A percentile compares a stretch with the other conserved stretches of the same genome.
phyloP scores from a whole-genome alignment of 1,284 basidiomycete species.

The Ganoderma multipileum region DNA sequence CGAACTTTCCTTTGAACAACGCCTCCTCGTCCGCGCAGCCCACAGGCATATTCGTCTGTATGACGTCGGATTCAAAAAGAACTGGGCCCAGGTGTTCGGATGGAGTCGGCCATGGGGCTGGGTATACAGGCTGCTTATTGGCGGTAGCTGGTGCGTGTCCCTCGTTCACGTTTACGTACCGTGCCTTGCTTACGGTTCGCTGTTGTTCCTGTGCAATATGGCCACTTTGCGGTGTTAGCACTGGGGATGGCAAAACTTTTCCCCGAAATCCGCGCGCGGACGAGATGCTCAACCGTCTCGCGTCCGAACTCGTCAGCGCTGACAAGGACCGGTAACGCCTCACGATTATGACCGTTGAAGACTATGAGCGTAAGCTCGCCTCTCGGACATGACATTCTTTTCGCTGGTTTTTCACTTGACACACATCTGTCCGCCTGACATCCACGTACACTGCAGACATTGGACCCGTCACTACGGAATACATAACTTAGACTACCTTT shows the following conservation, averaged over 20 bases:
- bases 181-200: background rate
- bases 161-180: background rate
- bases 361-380: background rate
- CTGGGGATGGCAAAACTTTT: slow-evolving; percentile 71
- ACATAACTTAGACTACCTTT: background rate
- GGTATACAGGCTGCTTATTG: slow-evolving; percentile 58
- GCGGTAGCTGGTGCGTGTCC: slow-evolving; percentile 65
- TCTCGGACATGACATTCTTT: background rate
- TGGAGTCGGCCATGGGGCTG: slow-evolving; percentile 57
- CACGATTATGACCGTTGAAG: background rate
- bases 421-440: background rate
- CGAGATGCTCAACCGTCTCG: slow-evolving; percentile 66
- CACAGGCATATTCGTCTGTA: slow-evolving; percentile 75
- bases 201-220: background rate
- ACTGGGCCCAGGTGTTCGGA: slow-evolving; percentile 74
- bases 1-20: slow-evolving; percentile 75
- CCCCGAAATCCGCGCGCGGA: slow-evolving; percentile 71
- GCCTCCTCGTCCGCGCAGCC: slow-evolving; percentile 69
- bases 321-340: slow-evolving; percentile 50
- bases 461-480: background rate
- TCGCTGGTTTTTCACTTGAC: background rate
- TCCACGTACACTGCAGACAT: background rate
- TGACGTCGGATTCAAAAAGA: slow-evolving; percentile 78
- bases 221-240: slow-evolving; percentile 43
- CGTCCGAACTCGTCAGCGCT: slow-evolving; percentile 59